Conservation (phyloP, 2,329 filamentous ascomycete species). For the Aspergillus pseudoglaucus region DNA sequence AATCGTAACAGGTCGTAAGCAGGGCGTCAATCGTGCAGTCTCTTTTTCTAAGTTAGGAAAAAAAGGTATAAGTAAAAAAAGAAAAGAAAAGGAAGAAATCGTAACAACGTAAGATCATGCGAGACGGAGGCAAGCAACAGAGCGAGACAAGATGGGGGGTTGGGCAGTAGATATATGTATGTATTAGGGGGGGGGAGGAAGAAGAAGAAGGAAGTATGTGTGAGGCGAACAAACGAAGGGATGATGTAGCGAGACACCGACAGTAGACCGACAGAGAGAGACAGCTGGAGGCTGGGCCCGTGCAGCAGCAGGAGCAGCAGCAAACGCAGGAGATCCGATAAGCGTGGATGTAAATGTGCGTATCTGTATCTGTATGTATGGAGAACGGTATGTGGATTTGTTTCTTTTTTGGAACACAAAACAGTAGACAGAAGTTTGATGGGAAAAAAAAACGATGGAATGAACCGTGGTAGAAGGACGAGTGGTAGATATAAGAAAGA, state of each 20-base stretch:
- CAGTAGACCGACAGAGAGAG: background rate
- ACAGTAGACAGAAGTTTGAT: background rate
- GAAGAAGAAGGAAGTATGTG: background rate
- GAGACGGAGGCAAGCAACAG: background rate
- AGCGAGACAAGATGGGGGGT: background rate
- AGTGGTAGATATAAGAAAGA: background rate
- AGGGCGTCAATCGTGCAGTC: constrained; percentile 14
- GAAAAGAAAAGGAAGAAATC: background rate
- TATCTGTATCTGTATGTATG: background rate
- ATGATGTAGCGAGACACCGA: background rate
- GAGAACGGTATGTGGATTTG: background rate
- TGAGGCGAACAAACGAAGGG: constrained; percentile 1
- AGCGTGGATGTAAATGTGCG: background rate
- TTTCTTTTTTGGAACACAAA: background rate
- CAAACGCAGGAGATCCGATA: background rate
- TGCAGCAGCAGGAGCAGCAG: background rate
- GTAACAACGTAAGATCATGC: background rate
- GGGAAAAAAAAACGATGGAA: background rate
- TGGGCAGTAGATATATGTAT: background rate
- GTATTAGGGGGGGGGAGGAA: background rate
- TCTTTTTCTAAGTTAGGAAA: constrained; percentile 10
- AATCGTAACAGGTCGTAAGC: constrained; percentile 25
- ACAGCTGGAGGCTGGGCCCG: background rate
- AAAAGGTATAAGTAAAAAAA: constrained; percentile 7
- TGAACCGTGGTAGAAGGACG: background rate